phyloP scores from a whole-genome alignment of 2,329 filamentous ascomycete genomes.

The Didymella lethalis region DNA sequence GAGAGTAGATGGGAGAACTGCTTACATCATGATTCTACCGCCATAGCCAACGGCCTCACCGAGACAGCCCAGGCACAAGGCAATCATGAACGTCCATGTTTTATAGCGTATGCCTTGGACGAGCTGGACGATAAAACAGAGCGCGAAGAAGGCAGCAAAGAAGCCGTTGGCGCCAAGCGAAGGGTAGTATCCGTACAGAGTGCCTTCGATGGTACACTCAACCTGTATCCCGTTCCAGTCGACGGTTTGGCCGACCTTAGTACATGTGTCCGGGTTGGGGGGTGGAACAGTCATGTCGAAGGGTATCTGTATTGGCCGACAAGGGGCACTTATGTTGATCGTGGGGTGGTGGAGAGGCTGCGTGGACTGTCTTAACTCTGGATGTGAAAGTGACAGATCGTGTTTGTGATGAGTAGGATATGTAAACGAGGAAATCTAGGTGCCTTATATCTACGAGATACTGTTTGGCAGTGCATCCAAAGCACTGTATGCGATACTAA shows the following conservation, averaged over 20 bases:
- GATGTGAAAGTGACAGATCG: neutral
- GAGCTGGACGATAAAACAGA: conserved; percentile 59
- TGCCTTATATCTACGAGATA: conserved; percentile 29
- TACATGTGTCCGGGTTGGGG: conserved; percentile 29
- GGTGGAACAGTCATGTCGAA: conserved; percentile 33
- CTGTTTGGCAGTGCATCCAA: conserved; percentile 12
- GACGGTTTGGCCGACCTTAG: conserved; percentile 23
- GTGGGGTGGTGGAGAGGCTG: neutral
- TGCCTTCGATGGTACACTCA: conserved; percentile 56
- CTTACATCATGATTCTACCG: conserved; percentile 61
- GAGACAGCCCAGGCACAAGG: conserved; percentile 57
- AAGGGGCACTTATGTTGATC: neutral
- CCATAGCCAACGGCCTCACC: conserved; percentile 65
- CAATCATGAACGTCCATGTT: conserved; percentile 65
- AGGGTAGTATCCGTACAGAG: conserved; percentile 64
- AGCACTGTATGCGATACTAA: conserved; percentile 1
- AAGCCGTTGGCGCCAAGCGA: conserved; percentile 60
- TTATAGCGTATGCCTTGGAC: conserved; percentile 59
- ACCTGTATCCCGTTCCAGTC: conserved; percentile 5
- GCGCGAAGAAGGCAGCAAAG: conserved; percentile 61
- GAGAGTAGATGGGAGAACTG: neutral
- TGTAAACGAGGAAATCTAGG: conserved; percentile 1
- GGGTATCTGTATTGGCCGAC: neutral
- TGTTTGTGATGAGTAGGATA: conserved; percentile 3
- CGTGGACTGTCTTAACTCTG: neutral